phyloP scores from a whole-genome alignment of 2,329 filamentous ascomycete species.

The Epichloe hybrida region DNA sequence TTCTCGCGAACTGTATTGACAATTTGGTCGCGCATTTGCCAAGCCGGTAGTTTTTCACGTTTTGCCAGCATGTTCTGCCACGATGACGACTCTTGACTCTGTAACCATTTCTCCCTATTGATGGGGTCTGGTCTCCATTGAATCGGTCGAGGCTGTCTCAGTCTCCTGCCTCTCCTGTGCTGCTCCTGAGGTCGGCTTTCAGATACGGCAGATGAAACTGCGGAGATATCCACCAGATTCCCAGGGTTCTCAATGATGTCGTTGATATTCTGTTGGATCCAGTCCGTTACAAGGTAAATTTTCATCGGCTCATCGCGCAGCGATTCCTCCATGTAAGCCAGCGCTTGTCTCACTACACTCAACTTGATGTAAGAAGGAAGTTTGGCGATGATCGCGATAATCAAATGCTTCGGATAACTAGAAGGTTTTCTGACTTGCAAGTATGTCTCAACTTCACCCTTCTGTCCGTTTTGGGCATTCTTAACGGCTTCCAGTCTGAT shows the following conservation, averaged over 20 bases:
- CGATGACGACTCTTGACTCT: slow-evolving; percentile 47
- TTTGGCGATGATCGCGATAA: slow-evolving; percentile 55
- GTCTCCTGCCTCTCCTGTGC: slow-evolving; percentile 15
- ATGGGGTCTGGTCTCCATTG: slow-evolving; percentile 46
- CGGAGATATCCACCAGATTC: slow-evolving; percentile 68
- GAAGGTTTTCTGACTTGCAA: slow-evolving; percentile 58
- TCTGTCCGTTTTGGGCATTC: slow-evolving; percentile 36
- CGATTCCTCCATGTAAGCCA: slow-evolving; percentile 56
- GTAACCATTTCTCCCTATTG: slow-evolving; percentile 56
- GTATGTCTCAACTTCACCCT: slow-evolving; percentile 37
- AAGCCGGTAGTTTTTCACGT: slow-evolving; percentile 69
- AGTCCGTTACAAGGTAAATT: slow-evolving; percentile 79
- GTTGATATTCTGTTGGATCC: slow-evolving; percentile 76
- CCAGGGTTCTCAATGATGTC: slow-evolving; percentile 76
- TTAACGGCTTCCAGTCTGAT: slow-evolving; percentile 49
- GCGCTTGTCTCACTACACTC: slow-evolving; percentile 66
- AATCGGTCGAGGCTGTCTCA: slow-evolving; percentile 42
- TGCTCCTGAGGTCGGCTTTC: slow-evolving; percentile 29
- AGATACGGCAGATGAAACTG: slow-evolving; percentile 55
- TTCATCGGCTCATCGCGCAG: slow-evolving; percentile 76
- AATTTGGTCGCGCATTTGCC: slow-evolving; percentile 67
- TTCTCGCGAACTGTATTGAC: slow-evolving; percentile 60
- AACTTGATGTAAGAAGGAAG: slow-evolving; percentile 89
- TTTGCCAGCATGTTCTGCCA: slow-evolving; percentile 64
- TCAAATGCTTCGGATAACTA: slow-evolving; percentile 57